These are phyloP conservation scores for Sclerotinia subarctica DNA, from an alignment of 2,329 filamentous ascomycete species.

Conservation along the genomic window DNA sequence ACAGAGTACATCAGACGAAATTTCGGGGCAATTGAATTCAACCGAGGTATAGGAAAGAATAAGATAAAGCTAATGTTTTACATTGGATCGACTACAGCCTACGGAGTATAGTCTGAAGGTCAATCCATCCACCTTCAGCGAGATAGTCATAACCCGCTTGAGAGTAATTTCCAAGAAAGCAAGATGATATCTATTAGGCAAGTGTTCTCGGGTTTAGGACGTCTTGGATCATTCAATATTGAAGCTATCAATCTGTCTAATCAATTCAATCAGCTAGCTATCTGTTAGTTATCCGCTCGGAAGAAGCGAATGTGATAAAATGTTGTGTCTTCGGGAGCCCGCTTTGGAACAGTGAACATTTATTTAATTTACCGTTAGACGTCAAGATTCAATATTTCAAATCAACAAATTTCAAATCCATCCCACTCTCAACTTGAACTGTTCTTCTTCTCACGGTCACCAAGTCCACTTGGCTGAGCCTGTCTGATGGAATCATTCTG, in stretches of 20 bases:
- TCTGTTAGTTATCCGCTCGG: background rate
- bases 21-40: slow-evolving; percentile 3
- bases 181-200: background rate
- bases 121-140: background rate
- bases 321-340: background rate
- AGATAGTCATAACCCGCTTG: background rate
- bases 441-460: no score
- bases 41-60: background rate
- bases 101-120: no score
- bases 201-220: background rate
- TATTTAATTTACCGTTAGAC: background rate
- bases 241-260: background rate
- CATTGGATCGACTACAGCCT: no score
- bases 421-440: slow-evolving; percentile 1
- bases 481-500: slow-evolving; percentile 16
- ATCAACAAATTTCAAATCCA: slow-evolving; percentile 1
- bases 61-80: background rate
- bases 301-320: slow-evolving; percentile 9
- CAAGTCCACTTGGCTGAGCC: background rate
- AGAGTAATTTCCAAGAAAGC: background rate
- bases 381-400: slow-evolving; percentile 2
- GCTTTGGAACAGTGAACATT: background rate
- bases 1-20: background rate
- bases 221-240: background rate
- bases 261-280: slow-evolving; percentile 1